Evolutionary conservation across 2,329 filamentous ascomycete species (phyloP), one percentile per base, ranked within the genome.

Genomic region (Diaporthe ampelina): DNA sequence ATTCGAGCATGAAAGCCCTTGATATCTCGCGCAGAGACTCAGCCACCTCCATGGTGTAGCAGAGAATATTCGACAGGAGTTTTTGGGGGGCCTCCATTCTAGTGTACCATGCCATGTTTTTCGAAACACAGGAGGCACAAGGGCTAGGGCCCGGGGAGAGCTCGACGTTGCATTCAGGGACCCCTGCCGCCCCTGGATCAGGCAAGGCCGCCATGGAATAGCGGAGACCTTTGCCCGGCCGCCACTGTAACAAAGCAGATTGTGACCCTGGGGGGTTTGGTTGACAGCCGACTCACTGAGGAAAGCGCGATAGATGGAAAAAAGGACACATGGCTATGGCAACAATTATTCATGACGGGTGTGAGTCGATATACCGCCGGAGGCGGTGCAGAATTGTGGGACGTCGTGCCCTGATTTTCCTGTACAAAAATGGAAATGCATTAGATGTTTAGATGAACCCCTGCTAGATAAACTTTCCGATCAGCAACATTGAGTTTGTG

Each of bases 21-120:
- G 56, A 63, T 63, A 61, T 56, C 43, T 72, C 70, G 43, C 26
- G 45, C 57, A 63, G 35, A 40, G n/a, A 26, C 70, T 72, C 32
- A 65, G 70, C 70, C 70, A 72, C 70, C 70, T 72, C 70, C 70
- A 72, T 54, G 57, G 61, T 72, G 70, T 65, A 72, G 29, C 58
- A 63, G 29, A 65, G 48, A 32, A 63, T 45, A 61, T 50, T 61
- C 24, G 69, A 52, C 29, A 71, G 56, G 56, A 71, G 43, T 50
- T 48, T 37, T 48, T 24, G 48, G 48, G 48, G 43, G 61, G 43
- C 29, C 61, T 67, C 61, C 61, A 52, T 67, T 67, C 26, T 67
- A 15, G n/a, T 52, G 48, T 13, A 1, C 45, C 45, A 26, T 67
- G 29, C 29, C 63, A 52, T 37, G 24, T 21, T n/a, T 24, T 59